These are phyloP conservation scores for Cryptosporidium andersoni DNA, from an alignment of 169 alveolate genomes.

Conservation along the genomic window DNA sequence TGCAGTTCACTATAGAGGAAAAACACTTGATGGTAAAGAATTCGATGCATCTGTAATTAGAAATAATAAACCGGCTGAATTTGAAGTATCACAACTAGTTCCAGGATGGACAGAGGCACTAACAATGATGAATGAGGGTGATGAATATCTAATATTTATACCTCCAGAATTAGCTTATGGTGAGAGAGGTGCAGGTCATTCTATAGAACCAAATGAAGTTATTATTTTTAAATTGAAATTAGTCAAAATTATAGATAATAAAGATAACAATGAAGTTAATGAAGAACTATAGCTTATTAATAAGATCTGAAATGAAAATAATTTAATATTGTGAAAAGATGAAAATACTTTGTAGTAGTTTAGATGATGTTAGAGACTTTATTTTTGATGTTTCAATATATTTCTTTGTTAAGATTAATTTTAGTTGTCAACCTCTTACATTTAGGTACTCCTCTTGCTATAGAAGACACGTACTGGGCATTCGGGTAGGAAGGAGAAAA, in stretches of 20 bases:
- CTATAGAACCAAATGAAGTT: slow-evolving; percentile 54
- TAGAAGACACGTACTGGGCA: neutral
- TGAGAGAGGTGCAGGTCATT: slow-evolving; percentile 54
- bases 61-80: slow-evolving; percentile 22
- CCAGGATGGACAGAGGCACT: slow-evolving; percentile 69
- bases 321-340: no score
- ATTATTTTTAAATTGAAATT: slow-evolving; percentile 44
- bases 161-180: slow-evolving; percentile 56
- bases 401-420: neutral
- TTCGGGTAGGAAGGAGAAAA: slow-evolving; percentile 42
- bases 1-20: slow-evolving; percentile 62
- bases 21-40: slow-evolving; percentile 57
- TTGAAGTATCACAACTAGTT: slow-evolving; percentile 45
- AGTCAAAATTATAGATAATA: slow-evolving; percentile 10
- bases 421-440: neutral
- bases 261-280: slow-evolving; percentile 1
- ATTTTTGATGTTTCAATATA: neutral
- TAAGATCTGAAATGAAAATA: no score
- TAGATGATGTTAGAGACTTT: no score
- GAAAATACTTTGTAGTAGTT: no score
- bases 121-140: slow-evolving; percentile 47
- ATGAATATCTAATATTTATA: slow-evolving; percentile 28
- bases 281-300: slow-evolving; percentile 30
- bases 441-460: neutral
- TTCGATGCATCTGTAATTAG: slow-evolving; percentile 51